phyloP scores from a whole-genome alignment of 805 yeast genomes.

The Priceomyces haplophilus region DNA sequence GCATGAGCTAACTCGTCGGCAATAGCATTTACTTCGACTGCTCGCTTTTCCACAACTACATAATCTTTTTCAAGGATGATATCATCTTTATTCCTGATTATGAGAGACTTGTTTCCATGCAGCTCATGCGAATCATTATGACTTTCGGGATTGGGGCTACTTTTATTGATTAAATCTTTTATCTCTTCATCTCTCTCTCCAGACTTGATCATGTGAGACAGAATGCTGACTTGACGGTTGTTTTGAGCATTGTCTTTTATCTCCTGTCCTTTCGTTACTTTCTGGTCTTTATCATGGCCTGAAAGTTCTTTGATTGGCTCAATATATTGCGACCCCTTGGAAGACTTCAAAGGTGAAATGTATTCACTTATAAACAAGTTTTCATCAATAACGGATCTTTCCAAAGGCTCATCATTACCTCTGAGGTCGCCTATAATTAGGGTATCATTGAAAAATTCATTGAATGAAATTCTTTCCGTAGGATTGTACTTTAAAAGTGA shows the following conservation, averaged over 20 bases:
- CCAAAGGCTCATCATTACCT: conserved; percentile 55
- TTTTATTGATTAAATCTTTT: conserved; percentile 41
- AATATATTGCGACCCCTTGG: conserved; percentile 17
- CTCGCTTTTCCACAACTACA: conserved; percentile 90
- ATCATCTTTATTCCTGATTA: conserved; percentile 35
- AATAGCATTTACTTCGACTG: conserved; percentile 91
- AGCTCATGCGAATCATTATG: conserved; percentile 24
- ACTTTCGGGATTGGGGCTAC: conserved; percentile 42
- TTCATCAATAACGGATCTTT: conserved; percentile 68
- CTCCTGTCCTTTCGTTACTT: conserved; percentile 1
- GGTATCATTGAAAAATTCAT: conserved; percentile 79
- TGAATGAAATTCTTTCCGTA: conserved; percentile 80
- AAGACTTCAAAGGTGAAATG: conserved; percentile 42
- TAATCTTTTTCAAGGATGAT: conserved; percentile 73
- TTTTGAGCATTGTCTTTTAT: not conserved
- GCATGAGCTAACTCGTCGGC: conserved; percentile 86
- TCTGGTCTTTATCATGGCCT: not conserved
- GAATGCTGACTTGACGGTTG: not conserved
- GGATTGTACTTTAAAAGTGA: conserved; percentile 81
- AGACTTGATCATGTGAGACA: not conserved
- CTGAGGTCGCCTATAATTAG: conserved; percentile 56
- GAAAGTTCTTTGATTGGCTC: conserved; percentile 14
- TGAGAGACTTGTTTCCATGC: conserved; percentile 7
- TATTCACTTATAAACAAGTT: conserved; percentile 84
- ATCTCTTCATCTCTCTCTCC: conserved; percentile 40